Conservation (phyloP, 2,329 filamentous ascomycete genomes). For the Cercospora nicotianae region DNA sequence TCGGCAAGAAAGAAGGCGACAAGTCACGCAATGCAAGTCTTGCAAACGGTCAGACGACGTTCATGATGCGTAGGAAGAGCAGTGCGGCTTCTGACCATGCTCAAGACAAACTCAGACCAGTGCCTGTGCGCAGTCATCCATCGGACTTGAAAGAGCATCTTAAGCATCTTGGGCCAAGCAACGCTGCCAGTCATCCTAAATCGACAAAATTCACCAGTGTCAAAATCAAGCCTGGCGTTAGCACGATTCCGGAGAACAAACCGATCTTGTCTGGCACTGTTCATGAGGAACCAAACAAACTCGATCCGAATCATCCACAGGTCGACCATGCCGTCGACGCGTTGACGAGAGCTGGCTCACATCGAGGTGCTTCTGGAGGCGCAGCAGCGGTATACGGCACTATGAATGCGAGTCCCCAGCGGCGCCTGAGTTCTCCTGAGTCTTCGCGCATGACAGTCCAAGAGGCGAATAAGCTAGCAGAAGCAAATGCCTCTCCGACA, state of each 20-base stretch:
- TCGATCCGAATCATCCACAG: slow-evolving; percentile 8
- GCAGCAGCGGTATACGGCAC: slow-evolving; percentile 58
- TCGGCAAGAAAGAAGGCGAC: slow-evolving; percentile 26
- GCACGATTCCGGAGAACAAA: slow-evolving; percentile 45
- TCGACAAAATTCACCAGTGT: slow-evolving; percentile 62
- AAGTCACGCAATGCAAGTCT: slow-evolving; percentile 37
- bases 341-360: slow-evolving; percentile 15
- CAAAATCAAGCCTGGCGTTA: slow-evolving; percentile 62
- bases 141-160: slow-evolving; percentile 60
- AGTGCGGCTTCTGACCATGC: slow-evolving; percentile 42
- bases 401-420: slow-evolving; percentile 31
- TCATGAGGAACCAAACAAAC: slow-evolving; percentile 8
- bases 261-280: slow-evolving; percentile 25
- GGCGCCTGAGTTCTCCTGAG: slow-evolving; percentile 24
- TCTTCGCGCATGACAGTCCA: slow-evolving; percentile 21
- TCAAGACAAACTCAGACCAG: slow-evolving; percentile 29
- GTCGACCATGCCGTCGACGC: slow-evolving; percentile 21
- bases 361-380: slow-evolving; percentile 61
- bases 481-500: slow-evolving; percentile 24
- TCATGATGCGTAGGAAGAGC: slow-evolving; percentile 49
- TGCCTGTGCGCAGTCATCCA: slow-evolving; percentile 52
- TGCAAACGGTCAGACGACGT: slow-evolving; percentile 42
- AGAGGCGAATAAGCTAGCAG: slow-evolving; percentile 32
- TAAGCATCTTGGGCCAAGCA: slow-evolving; percentile 64
- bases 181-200: slow-evolving; percentile 60